Evolutionary conservation across 768 basidiomycete genomes (phyloP).

Genomic region (Pleurotus salmoneostramineus): DNA sequence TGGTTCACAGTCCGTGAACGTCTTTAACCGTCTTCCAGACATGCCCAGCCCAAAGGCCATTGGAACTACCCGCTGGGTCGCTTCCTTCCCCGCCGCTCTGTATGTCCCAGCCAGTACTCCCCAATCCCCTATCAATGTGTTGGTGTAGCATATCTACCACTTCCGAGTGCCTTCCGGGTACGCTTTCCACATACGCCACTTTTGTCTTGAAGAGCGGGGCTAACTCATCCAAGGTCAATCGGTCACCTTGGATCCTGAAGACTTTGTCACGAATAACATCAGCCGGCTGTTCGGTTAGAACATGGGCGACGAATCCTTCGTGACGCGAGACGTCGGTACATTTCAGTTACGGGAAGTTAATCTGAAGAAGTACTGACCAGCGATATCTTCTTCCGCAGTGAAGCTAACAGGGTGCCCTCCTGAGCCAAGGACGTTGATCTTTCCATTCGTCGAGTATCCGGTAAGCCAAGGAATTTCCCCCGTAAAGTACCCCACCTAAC

Average conservation of each 20-base stretch:
- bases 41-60: conserved; percentile 17
- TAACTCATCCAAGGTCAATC: conserved; percentile 18
- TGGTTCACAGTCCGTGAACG: background rate
- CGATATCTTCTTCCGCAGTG: conserved; percentile 27
- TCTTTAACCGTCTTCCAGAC: conserved; percentile 17
- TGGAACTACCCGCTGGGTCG: conserved; percentile 15
- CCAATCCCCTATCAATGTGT: conserved; percentile 9
- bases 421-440: conserved; percentile 24
- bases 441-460: conserved; percentile 19
- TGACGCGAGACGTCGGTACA: too few relatives aligned
- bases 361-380: conserved; percentile 16
- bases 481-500: conserved; percentile 28
- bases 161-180: conserved; percentile 6
- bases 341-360: background rate
- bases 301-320: conserved; percentile 30
- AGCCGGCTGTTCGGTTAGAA: conserved; percentile 25
- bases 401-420: conserved; percentile 24
- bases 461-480: conserved; percentile 25
- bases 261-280: conserved; percentile 21
- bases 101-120: conserved; percentile 15
- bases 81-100: conserved; percentile 9
- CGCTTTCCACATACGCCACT: conserved; percentile 11
- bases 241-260: conserved; percentile 33
- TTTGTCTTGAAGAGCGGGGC: conserved; percentile 18
- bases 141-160: conserved; percentile 1